These are phyloP conservation scores for Fusarium sp. DNA, from an alignment of 2,329 filamentous ascomycete species.

Conservation along the genomic window DNA sequence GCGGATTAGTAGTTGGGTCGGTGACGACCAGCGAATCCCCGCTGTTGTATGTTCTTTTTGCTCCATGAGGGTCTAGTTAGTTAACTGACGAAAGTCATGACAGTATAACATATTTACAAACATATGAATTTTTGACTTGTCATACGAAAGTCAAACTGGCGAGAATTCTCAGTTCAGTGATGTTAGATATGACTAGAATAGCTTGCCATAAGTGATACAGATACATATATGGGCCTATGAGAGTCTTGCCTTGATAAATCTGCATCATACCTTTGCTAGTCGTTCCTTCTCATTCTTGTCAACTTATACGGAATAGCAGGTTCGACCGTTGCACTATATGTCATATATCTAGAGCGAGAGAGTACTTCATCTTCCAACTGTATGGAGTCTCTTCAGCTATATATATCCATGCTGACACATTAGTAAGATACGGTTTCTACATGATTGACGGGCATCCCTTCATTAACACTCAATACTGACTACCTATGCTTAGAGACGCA, in stretches of 20 bases:
- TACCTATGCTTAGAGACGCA: no score
- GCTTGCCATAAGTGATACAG: neutral
- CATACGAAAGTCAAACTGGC: no score
- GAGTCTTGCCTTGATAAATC: no score
- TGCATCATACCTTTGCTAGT: no score
- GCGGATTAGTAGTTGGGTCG: neutral
- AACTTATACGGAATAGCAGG: neutral
- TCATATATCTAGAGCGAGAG: neutral
- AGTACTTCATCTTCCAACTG: neutral
- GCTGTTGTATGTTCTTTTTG: neutral
- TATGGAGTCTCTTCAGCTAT: neutral
- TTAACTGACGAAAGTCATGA: neutral
- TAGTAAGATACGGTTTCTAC: neutral
- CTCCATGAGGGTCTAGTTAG: neutral
- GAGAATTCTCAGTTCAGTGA: neutral
- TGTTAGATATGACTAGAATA: neutral
- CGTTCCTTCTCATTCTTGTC: neutral
- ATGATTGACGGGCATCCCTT: neutral
- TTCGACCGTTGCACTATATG: neutral
- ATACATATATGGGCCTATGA: neutral
- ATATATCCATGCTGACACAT: neutral
- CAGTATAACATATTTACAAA: neutral
- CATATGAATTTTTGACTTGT: neutral
- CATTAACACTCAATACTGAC: no score
- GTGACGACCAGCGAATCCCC: neutral